phyloP scores from a whole-genome alignment of 257 asterid genomes.

The Orobanche coerulescens region DNA sequence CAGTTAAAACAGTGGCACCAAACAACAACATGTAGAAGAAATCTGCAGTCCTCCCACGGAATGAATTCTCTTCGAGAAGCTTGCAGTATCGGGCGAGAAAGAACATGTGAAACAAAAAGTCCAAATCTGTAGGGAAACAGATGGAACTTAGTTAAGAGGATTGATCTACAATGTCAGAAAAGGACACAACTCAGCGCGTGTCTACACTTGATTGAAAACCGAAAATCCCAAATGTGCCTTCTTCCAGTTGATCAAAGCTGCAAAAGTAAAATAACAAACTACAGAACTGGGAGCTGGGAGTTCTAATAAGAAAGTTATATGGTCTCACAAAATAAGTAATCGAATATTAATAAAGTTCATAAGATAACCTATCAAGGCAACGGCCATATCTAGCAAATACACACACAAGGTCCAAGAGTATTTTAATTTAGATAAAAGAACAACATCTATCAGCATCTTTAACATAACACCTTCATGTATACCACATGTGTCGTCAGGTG shows the following conservation, averaged over 20 bases:
- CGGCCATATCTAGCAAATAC: background rate
- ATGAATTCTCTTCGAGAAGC: constrained; percentile 96
- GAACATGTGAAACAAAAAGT: constrained; percentile 99
- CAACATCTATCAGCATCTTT: background rate
- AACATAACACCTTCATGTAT: no score
- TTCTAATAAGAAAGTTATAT: background rate
- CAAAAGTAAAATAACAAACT: constrained; percentile 5
- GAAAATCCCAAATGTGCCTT: background rate
- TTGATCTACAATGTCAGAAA: background rate
- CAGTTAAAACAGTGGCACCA: constrained; percentile 90
- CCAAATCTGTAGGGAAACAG: constrained; percentile 64
- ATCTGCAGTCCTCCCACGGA: constrained; percentile 96
- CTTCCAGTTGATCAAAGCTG: background rate
- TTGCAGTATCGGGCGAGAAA: constrained; percentile 98
- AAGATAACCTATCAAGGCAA: background rate
- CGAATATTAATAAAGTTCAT: background rate
- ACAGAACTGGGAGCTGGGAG: background rate
- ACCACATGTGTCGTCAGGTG: background rate
- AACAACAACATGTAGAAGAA: constrained; percentile 93
- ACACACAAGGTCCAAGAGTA: background rate
- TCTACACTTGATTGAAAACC: background rate
- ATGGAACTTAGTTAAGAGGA: constrained; percentile 12
- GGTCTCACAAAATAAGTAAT: background rate
- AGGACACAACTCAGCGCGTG: background rate
- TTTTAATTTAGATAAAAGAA: background rate